Evolutionary conservation across 345 rosid genomes (phyloP).

Genomic region (Leavenworthia alabamica): DNA sequence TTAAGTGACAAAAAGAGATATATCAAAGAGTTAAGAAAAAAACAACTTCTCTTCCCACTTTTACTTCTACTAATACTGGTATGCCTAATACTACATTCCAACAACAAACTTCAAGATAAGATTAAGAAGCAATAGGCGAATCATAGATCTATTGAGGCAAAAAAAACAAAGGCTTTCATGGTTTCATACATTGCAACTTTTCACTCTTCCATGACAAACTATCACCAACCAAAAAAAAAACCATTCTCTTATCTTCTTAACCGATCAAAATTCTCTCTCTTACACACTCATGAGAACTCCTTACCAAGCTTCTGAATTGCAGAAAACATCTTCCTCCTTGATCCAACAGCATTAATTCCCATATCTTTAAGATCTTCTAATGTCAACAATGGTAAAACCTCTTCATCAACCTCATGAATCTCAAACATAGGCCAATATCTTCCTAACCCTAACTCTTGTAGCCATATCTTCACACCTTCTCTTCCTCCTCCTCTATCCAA

Average conservation of each 20-base stretch:
- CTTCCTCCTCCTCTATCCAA: slow-evolving; percentile 28
- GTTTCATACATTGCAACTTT: slow-evolving; percentile 46
- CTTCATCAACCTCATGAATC: slow-evolving; percentile 88
- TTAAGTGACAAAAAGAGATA: background rate
- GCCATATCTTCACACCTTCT: slow-evolving; percentile 24
- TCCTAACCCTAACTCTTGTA: slow-evolving; percentile 54
- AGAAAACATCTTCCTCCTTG: slow-evolving; percentile 76
- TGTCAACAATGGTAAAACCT: slow-evolving; percentile 74
- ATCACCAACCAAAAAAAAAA: slow-evolving; percentile 2
- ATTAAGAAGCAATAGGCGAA: slow-evolving; percentile 6
- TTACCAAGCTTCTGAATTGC: slow-evolving; percentile 75
- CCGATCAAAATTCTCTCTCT: slow-evolving; percentile 9
- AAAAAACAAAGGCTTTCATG: slow-evolving; percentile 6
- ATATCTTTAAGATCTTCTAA: slow-evolving; percentile 87
- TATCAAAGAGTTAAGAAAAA: slow-evolving; percentile 10
- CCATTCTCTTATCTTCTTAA: slow-evolving; percentile 6
- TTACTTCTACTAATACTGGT: slow-evolving; percentile 22
- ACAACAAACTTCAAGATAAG: slow-evolving; percentile 1
- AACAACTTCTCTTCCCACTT: slow-evolving; percentile 1
- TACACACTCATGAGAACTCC: slow-evolving; percentile 57
- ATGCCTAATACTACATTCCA: slow-evolving; percentile 13
- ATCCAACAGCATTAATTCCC: slow-evolving; percentile 83
- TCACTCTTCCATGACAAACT: slow-evolving; percentile 45
- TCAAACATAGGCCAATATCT: slow-evolving; percentile 71
- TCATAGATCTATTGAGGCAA: slow-evolving; percentile 20